Base-by-base conservation (phyloP, 805 yeast genomes). In the Metschnikowia santaceciliae region DNA sequence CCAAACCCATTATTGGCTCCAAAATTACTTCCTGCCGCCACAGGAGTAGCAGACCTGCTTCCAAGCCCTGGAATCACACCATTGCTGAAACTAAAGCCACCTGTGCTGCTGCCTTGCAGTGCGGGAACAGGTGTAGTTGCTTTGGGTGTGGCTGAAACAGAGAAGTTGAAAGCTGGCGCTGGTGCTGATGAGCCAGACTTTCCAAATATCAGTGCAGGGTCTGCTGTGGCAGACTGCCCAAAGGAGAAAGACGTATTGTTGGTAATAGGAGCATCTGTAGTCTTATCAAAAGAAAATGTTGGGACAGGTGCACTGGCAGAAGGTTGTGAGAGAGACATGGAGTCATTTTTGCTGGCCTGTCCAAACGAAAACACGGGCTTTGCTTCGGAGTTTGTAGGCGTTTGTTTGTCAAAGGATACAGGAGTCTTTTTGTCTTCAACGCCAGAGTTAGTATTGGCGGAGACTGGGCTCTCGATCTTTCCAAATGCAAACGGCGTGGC, bases 121-220 rank as follows among this genome's bases (percentile, higher is more conserved):
- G 34, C 42, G 14, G 35, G 30, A 32, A 48, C 19, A 3, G 57
- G 54, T 3, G 51, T 43, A 3, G 40, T 5, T 11, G 30, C 51
- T 35, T 42, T 47, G 32, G 40, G 47, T 1, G 41, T 15, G 17
- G 36, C 19, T 11, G 30, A 36, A 47, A 45, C 50, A 1, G 58
- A 45, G 46, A 56, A 54, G 40, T 47, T 56, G 49, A 56, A 56
- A 3, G 53, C 50, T 3, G 60, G 55, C 6, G 54, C 49, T 10
- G 61, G 60, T 11, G 59, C 54, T 13, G 39, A 40, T 6, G 33
- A 40, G 11, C 52, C 50, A 2, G 57, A 59, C 10, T 34, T 52
- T 19, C 69, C 70, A 51, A 69, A 69, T 13, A 68, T 62, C 46
- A 57, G 50, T 1, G 73, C 64, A 1, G 73, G 72, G 48, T 67